Percentiles rank a stretch among this genome's conserved stretches.
phyloP scores from a whole-genome alignment of 306 rosid species.

The Vigna nakashimae region DNA sequence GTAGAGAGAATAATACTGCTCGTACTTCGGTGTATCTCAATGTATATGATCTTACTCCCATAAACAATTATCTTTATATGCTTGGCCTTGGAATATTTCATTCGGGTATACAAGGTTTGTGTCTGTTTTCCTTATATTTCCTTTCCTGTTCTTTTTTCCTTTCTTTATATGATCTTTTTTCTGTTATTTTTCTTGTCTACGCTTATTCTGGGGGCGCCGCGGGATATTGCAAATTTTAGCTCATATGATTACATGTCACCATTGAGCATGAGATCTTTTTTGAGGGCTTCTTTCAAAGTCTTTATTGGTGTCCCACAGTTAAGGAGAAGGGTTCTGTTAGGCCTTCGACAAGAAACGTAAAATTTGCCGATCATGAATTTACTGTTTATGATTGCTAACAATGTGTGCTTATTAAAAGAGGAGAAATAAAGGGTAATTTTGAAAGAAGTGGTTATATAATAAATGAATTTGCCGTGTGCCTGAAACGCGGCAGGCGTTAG shows the following conservation, averaged over 20 bases:
- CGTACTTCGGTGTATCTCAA: constrained; percentile 75
- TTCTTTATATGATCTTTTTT: background rate
- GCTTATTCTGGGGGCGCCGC: background rate
- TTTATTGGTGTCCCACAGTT: background rate
- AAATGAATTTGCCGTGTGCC: background rate
- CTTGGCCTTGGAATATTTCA: constrained; percentile 87
- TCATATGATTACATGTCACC: background rate
- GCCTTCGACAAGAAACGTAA: background rate
- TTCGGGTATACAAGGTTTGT: constrained; percentile 91
- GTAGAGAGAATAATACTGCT: constrained; percentile 37
- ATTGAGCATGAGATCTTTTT: background rate
- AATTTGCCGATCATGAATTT: background rate
- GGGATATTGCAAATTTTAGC: background rate
- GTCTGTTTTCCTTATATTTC: background rate
- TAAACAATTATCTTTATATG: constrained; percentile 82
- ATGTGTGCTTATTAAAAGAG: constrained; percentile 15
- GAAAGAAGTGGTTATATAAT: background rate
- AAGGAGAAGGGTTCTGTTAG: background rate
- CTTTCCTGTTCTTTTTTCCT: background rate
- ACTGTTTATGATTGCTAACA: background rate
- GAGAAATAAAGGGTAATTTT: background rate
- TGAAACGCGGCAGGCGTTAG: background rate
- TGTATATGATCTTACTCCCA: constrained; percentile 90
- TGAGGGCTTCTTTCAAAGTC: background rate
- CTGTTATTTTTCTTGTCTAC: constrained; percentile 18